phyloP scores from a whole-genome alignment of 1,284 basidiomycete species.

The Apiotrichum montevideense region DNA sequence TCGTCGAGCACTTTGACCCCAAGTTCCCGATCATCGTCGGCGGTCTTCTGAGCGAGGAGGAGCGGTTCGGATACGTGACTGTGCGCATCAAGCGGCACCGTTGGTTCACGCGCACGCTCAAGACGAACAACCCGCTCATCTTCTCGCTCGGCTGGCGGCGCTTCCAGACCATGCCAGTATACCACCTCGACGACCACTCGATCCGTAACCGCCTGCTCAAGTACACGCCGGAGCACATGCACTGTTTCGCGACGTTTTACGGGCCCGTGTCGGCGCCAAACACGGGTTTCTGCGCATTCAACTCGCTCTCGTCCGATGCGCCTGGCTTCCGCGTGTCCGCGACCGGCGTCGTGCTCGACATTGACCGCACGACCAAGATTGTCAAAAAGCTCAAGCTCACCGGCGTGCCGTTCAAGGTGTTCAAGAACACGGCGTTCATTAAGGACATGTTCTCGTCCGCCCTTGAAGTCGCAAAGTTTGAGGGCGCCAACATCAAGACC shows the following conservation, averaged over 20 bases:
- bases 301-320: conserved; percentile 62
- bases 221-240: conserved; percentile 99
- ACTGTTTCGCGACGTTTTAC: conserved; percentile 96
- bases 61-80: conserved; percentile 87
- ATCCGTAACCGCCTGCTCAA: conserved; percentile 99
- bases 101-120: conserved; percentile 87
- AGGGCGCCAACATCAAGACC: conserved; percentile 90
- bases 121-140: conserved; percentile 95
- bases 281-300: conserved; percentile 96
- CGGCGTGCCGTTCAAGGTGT: conserved; percentile 91
- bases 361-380: conserved; percentile 86
- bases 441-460: conserved; percentile 94
- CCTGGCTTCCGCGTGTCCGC: conserved; percentile 84
- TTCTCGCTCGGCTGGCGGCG: conserved; percentile 93
- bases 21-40: conserved; percentile 86
- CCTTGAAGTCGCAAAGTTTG: conserved; percentile 95
- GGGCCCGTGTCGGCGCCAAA: conserved; percentile 87
- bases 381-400: conserved; percentile 99
- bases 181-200: conserved; percentile 92
- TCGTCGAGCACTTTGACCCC: conserved; percentile 91
- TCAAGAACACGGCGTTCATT: conserved; percentile 98
- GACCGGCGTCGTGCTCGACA: conserved; percentile 89
- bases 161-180: conserved; percentile 92
- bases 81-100: conserved; percentile 94
- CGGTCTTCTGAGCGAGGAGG: conserved; percentile 84